Base-by-base conservation (phyloP, 2,329 filamentous ascomycete species). In the Xylariaceae sp. region DNA sequence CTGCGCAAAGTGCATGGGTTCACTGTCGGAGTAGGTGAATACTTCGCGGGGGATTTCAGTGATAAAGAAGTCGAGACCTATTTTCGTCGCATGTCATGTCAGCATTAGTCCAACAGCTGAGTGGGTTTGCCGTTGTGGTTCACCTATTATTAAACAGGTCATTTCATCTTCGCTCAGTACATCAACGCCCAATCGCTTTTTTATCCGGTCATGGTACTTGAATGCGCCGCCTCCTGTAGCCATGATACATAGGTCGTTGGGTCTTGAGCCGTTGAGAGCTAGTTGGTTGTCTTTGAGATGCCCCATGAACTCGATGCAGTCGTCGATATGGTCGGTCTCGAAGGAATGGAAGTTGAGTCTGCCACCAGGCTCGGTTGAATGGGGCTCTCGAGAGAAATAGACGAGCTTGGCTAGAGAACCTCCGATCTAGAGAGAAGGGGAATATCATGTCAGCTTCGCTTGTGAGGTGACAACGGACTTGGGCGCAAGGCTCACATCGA, bases 21-120 rank as follows among this genome's bases (percentile, higher is more conserved):
- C 87, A 33, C 83, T 82, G 69, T 96, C 93, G 67, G 88, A 92
- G 72, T 97, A 97, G 17, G 91, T 97, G 67, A 99, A 99, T 49
- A 99, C 93, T 73, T 99, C 94, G 61, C 88, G 85, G 17, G 94
- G 94, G 54, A 99, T 97, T 69, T 97, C 92, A 59, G 90, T 96
- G 67, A 97, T 97, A 78, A 99, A 97, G 75, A 97, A 99, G 69
- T 99, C 94, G 41, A 99, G 84, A 12, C 93, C 91, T 90, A 62
- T 56, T 31, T 22, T 44, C 14, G 13, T 42, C 42, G 39, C 61
- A 47, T 38, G n/a, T n/a, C 10, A 34, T 22, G 40, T 57, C 14
- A 58, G 56, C 36, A 45, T 64, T 45, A 56, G 59, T 49, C 17
- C 50, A 19, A 31, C 31, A 31, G 31, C 6, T 34, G 10, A 13